Base-by-base conservation (phyloP, 2,329 filamentous ascomycete species). In the Sphaerulina vaccinii region DNA sequence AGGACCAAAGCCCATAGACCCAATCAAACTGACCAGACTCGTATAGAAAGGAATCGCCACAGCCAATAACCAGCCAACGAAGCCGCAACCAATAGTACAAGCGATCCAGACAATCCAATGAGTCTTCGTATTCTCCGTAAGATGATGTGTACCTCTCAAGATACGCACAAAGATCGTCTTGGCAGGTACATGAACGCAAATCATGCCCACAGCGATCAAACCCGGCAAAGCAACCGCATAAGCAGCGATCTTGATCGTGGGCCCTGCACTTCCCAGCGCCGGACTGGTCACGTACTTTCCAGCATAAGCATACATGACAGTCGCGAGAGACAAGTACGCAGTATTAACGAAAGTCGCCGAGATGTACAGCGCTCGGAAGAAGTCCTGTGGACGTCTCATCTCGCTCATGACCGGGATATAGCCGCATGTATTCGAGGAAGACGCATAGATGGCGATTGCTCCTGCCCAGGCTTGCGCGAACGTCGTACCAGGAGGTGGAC, bases 211-310 rank as follows among this genome's bases (percentile, higher is more conserved):
- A 8, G 54, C 47, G 19, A 51, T 46, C 16, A 55, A 52, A n/a
- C 57, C 57, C 2, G 57, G 57, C 29, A 59, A 35, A 3, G 57
- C 57, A 35, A 59, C 68, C 5, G 73, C 75, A 50, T 76, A 77
- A 33, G 65, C 65, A 5, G 75, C 62, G 55, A 72, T 74, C 65
- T 76, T 76, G 46, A 74, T 65, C 0, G 61, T 51, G 0, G 38
- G 7, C 0, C 74, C 74, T 1, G 73, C 75, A 16, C 70, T 73
- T 2, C 73, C 75, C 5, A 78, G 66, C 1, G 73, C 72, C 1
- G 75, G 75, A 0, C 71, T 75, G 1, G 74, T 69, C 1, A 78
- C 71, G 46, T 69, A 74, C 0, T 70, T 70, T 1, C 75, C 75
- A 49, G 73, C 75, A 56, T 64, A 77, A 50, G 69, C 70, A 59